Evolutionary conservation across 2,329 filamentous ascomycete genomes (phyloP).

Genomic region (Colletotrichum viniferum): DNA sequence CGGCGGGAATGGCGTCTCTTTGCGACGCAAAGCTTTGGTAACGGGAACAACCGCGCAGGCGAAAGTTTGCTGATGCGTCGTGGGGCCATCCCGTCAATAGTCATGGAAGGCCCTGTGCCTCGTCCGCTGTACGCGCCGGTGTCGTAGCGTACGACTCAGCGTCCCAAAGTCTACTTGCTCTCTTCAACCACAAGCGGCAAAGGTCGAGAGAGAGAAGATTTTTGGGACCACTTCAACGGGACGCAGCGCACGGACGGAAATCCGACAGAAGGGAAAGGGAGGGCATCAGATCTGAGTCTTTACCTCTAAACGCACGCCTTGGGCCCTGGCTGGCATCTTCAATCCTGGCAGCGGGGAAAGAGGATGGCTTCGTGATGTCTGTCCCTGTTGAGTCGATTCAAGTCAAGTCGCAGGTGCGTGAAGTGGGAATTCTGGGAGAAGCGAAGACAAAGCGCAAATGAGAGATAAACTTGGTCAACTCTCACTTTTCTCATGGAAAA

Average conservation of each 20-base stretch:
- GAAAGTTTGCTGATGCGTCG: constrained; percentile 8
- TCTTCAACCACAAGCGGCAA: neutral
- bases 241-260: constrained; percentile 7
- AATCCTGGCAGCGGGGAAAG: neutral
- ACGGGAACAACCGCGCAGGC: constrained; percentile 13
- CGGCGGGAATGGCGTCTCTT: neutral
- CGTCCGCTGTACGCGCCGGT: neutral
- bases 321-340: neutral
- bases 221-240: neutral
- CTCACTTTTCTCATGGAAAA: constrained; percentile 4
- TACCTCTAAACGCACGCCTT: constrained; percentile 1
- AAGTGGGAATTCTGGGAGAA: neutral
- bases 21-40: neutral
- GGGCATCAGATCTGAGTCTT: constrained; percentile 4
- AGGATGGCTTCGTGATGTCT: neutral
- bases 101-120: neutral
- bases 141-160: neutral
- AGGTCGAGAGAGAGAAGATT: neutral
- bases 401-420: neutral
- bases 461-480: constrained; percentile 5
- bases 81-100: neutral
- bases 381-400: neutral
- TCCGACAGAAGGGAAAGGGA: constrained; percentile 15
- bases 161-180: neutral
- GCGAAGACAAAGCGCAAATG: neutral